Base-by-base conservation (phyloP, 2,329 filamentous ascomycete species). In the Cercospora beticola region DNA sequence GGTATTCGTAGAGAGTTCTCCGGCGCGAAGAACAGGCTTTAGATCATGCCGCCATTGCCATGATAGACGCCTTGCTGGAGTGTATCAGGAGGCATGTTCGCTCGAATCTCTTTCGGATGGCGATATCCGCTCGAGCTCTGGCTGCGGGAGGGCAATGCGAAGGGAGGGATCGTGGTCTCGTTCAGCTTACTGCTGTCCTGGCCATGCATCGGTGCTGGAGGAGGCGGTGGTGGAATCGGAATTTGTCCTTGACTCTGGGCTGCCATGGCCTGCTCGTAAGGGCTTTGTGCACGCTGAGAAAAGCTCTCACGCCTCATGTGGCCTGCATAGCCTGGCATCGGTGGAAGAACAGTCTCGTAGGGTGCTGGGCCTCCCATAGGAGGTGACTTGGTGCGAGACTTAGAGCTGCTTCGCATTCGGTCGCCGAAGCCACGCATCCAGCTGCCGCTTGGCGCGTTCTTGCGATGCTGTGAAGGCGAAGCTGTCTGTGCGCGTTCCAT, bases 341-440 rank as follows among this genome's bases (percentile, higher is more conserved):
- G 56, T 12, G 69, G 64, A 16, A 68, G 60, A 18, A 71, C 64
- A 16, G 61, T 70, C 64, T 70, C 69, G 49, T 71, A 70, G 5
- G 70, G 70, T 26, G 70, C 64, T 59, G 67, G 46, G 31, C 67
- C 69, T 66, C 73, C 74, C 4, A 79, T 76, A 3, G 82, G 81
- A 5, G 84, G 83, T 4, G 82, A 83, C 66, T 83, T 85, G 65
- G 81, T 80, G 28, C 85, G 81, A 49, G 83, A 84, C 64, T 87
- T 84, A 70, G 83, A 86, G 62, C 81, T 86, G 75, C 84, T 87
- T 46, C 87, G 83, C 83, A 88, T 87, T 23, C 86, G 83, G n/a
- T 86, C 86, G 3, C 86, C 84, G 21, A 89, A 81, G 65, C 83
- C 86, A 30, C 83, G 80, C 65, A 86, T 79, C 40, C 89, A 82